A percentile compares a stretch with the other conserved stretches of the same genome.
These are phyloP conservation scores for Cytospora schulzeri DNA, from an alignment of 2,329 filamentous ascomycete species.

Conservation along the genomic window DNA sequence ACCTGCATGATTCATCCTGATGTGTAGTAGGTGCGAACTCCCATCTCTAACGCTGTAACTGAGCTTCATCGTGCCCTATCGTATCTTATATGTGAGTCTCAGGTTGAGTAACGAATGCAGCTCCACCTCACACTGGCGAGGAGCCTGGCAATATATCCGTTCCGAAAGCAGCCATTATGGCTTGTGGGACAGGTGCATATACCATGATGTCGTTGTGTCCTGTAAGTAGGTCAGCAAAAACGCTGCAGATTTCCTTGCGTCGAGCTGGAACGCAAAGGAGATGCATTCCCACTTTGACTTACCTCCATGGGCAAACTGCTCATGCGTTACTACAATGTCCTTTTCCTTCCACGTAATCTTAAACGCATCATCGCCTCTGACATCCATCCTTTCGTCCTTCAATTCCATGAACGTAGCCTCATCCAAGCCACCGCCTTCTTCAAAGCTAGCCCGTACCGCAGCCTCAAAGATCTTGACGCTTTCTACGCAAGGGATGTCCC, in stretches of 20 bases:
- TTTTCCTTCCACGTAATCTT: constrained; percentile 48
- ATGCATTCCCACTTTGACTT: constrained; percentile 34
- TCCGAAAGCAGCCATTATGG: constrained; percentile 49
- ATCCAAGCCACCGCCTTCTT: constrained; percentile 42
- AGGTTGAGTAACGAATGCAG: not conserved
- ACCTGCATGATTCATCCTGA: too few relatives aligned
- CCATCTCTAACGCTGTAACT: too few relatives aligned
- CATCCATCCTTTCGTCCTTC: constrained; percentile 49
- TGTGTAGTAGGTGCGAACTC: not conserved
- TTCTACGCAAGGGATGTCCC: constrained; percentile 77
- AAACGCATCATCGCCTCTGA: constrained; percentile 50
- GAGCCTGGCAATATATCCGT: not conserved
- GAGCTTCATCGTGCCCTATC: not conserved
- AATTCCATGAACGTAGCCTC: constrained; percentile 36
- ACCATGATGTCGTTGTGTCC: constrained; percentile 72
- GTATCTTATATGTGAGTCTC: too few relatives aligned
- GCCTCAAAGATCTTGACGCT: constrained; percentile 65
- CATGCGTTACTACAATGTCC: constrained; percentile 54
- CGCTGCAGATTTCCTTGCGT: not conserved
- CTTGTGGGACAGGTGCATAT: constrained; percentile 64
- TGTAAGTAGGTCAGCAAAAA: constrained; percentile 36
- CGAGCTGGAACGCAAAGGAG: not conserved
- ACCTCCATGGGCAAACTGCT: constrained; percentile 59
- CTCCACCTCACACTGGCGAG: not conserved
- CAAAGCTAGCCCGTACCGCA: constrained; percentile 55